Conservation (phyloP, 1,139 yeast species). For the Scheffersomyces quercinus region DNA sequence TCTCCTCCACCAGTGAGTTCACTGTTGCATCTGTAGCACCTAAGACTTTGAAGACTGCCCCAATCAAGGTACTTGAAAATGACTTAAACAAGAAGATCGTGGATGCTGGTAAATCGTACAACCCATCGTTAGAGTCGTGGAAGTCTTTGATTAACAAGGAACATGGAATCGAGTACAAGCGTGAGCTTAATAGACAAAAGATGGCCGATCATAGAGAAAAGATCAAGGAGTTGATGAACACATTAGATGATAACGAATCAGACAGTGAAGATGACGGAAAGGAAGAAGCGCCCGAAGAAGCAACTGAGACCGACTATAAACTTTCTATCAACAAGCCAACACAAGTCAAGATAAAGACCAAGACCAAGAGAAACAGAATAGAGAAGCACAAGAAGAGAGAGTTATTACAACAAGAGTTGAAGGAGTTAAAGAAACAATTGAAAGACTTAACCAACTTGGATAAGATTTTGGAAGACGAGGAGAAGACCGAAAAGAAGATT, state of each 20-base stretch:
- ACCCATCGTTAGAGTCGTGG: slow-evolving; percentile 89
- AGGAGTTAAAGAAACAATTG: slow-evolving; percentile 56
- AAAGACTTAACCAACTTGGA: slow-evolving; percentile 60
- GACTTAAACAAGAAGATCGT: slow-evolving; percentile 41
- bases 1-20: slow-evolving; percentile 46
- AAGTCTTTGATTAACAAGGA: slow-evolving; percentile 67
- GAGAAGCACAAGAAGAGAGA: slow-evolving; percentile 62
- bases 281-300: slow-evolving; percentile 34
- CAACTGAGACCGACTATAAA: slow-evolving; percentile 26
- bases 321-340: slow-evolving; percentile 77
- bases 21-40: slow-evolving; percentile 59
- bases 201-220: slow-evolving; percentile 62
- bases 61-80: slow-evolving; percentile 51
- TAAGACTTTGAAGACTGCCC: slow-evolving; percentile 53
- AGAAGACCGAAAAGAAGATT: slow-evolving; percentile 17
- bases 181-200: slow-evolving; percentile 63
- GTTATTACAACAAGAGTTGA: slow-evolving; percentile 57
- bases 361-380: slow-evolving; percentile 72
- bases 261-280: slow-evolving; percentile 46
- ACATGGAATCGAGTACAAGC: slow-evolving; percentile 61
- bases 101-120: slow-evolving; percentile 89
- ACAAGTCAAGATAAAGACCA: slow-evolving; percentile 69
- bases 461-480: slow-evolving; percentile 45
- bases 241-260: slow-evolving; percentile 59
- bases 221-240: slow-evolving; percentile 64